Evolutionary conservation across 179 eudicot species (phyloP).

Genomic region (Heliamphora pulchella): DNA sequence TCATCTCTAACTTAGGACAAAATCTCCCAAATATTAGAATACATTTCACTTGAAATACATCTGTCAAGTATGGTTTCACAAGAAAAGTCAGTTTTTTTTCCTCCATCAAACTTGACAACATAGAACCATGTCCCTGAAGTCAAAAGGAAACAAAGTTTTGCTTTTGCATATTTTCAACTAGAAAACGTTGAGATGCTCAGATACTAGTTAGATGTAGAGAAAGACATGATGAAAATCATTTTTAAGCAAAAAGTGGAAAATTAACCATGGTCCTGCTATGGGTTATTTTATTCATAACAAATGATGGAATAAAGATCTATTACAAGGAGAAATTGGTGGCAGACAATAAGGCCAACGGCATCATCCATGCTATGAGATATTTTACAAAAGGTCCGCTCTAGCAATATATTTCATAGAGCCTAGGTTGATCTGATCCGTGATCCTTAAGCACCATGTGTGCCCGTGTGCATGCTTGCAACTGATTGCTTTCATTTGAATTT

Average conservation of each 20-base stretch:
- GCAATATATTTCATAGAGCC: too few species aligned
- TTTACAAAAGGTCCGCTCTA: too few species aligned
- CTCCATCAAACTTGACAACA: neutral
- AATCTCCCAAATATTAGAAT: neutral
- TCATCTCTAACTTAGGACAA: neutral
- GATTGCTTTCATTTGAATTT: too few species aligned
- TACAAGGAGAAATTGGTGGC: neutral
- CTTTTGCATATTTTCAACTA: neutral
- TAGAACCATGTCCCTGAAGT: neutral
- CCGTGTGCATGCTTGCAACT: too few species aligned
- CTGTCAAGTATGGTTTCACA: neutral
- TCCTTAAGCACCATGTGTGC: too few species aligned
- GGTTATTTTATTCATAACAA: too few species aligned
- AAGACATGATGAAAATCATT: neutral
- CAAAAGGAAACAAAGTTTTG: neutral
- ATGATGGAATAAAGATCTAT: neutral
- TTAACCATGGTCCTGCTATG: neutral
- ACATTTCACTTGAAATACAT: neutral
- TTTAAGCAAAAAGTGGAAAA: neutral
- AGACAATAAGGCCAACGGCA: neutral
- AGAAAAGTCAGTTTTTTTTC: neutral
- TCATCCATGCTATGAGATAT: too few species aligned
- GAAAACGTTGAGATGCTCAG: neutral
- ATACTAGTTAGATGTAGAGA: neutral
- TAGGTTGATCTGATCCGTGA: too few species aligned